Conservation (phyloP, 208 protist genomes). For the Crithidia fasciculata region DNA sequence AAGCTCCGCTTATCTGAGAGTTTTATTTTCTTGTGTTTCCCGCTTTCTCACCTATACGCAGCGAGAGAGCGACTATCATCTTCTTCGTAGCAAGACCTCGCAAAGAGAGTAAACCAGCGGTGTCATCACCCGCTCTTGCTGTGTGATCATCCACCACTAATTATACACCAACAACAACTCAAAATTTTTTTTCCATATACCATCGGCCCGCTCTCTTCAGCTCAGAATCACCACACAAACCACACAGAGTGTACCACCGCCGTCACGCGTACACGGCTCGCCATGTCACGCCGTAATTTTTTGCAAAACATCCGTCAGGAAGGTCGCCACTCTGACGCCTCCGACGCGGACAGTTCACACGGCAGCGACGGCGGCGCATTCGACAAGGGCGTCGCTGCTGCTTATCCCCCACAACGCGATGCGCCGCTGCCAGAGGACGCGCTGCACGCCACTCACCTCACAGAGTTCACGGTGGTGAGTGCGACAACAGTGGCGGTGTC, state of each 20-base stretch:
- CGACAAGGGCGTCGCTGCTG: background rate
- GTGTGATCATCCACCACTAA: no score
- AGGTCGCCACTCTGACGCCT: slow-evolving; percentile 15
- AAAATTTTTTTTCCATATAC: background rate
- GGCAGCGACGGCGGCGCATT: slow-evolving; percentile 1
- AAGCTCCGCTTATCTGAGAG: no score
- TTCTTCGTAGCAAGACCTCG: no score
- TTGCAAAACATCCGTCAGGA: slow-evolving; percentile 38
- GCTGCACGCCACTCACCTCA: background rate
- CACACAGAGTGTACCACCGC: background rate
- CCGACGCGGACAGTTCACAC: slow-evolving; percentile 17
- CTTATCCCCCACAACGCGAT: background rate
- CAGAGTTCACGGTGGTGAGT: slow-evolving; percentile 13
- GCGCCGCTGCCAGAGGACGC: background rate
- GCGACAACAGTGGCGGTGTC: slow-evolving; percentile 5
- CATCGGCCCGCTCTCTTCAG: no score
- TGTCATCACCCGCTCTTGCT: no score
- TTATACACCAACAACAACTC: no score
- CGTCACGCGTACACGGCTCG: no score
- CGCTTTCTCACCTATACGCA: no score
- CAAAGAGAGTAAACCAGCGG: no score
- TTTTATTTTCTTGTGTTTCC: no score
- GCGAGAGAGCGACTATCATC: no score
- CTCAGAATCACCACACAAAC: background rate
- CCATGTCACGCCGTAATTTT: slow-evolving; percentile 30